Evolutionary conservation across 768 basidiomycete species (phyloP).

Genomic region (Trametes cinnabarina): DNA sequence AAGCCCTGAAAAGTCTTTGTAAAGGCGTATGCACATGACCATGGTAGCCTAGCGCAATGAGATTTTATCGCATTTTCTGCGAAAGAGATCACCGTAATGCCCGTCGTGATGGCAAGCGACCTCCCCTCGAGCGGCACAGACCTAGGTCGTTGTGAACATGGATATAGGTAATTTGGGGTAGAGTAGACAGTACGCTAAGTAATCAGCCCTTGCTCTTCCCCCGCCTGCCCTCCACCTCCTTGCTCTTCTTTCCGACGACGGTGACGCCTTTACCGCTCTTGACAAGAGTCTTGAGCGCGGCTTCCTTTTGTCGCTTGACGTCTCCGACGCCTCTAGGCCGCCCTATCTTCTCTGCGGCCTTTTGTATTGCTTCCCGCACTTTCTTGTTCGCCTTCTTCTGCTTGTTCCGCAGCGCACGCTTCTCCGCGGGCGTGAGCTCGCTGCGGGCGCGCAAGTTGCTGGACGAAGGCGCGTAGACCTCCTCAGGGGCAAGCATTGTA

Average conservation of each 20-base stretch:
- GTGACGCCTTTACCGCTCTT: slow-evolving; percentile 86
- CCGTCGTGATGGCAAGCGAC: too few relatives aligned
- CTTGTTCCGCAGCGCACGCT: slow-evolving; percentile 65
- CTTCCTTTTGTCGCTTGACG: slow-evolving; percentile 81
- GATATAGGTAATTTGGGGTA: neutral
- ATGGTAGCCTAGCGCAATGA: too few relatives aligned
- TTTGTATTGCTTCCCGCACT: slow-evolving; percentile 61
- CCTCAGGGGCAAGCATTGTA: slow-evolving; percentile 90
- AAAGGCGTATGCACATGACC: too few relatives aligned
- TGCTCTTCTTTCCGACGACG: slow-evolving; percentile 71
- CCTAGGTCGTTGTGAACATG: too few relatives aligned
- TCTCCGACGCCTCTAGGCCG: slow-evolving; percentile 50
- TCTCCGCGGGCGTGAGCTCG: slow-evolving; percentile 85
- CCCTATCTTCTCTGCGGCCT: slow-evolving; percentile 62
- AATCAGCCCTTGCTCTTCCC: slow-evolving; percentile 30
- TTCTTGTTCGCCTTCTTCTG: slow-evolving; percentile 70
- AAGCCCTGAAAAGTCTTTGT: too few relatives aligned
- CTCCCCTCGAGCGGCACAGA: too few relatives aligned
- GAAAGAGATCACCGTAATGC: too few relatives aligned
- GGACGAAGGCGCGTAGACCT: slow-evolving; percentile 67
- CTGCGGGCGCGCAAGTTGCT: slow-evolving; percentile 59
- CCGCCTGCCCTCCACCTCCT: slow-evolving; percentile 35
- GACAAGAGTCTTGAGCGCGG: slow-evolving; percentile 76
- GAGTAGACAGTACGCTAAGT: neutral
- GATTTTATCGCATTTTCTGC: too few relatives aligned